Percentiles rank a stretch among this genome's conserved stretches.
Evolutionary conservation across 2,329 filamentous ascomycete species (phyloP).

Genomic region (Cytospora paraplurivora): DNA sequence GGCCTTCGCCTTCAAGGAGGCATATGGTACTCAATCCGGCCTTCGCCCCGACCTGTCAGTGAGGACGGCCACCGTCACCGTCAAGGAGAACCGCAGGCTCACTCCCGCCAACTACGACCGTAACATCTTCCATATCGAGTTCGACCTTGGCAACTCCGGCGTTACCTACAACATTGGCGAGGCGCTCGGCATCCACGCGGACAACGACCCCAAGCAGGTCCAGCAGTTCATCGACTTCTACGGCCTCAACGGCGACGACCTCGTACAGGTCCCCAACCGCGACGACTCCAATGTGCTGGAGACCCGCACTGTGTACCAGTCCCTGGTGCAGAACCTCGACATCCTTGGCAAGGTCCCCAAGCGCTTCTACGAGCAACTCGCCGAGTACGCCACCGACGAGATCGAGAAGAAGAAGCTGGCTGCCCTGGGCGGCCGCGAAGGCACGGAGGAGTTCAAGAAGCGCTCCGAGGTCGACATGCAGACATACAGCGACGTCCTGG

Average conservation of each 20-base stretch:
- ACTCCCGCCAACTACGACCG: slow-evolving; percentile 89
- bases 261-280: slow-evolving; percentile 89
- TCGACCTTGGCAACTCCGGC: slow-evolving; percentile 88
- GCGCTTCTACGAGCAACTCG: slow-evolving; percentile 92
- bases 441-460: slow-evolving; percentile 87
- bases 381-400: slow-evolving; percentile 82
- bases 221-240: slow-evolving; percentile 88
- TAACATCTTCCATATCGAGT: slow-evolving; percentile 99
- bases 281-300: slow-evolving; percentile 76
- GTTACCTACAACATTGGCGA: slow-evolving; percentile 97
- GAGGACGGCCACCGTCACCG: slow-evolving; percentile 83
- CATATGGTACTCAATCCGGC: slow-evolving; percentile 71
- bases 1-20: slow-evolving; percentile 91
- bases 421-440: slow-evolving; percentile 74
- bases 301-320: slow-evolving; percentile 90
- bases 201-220: slow-evolving; percentile 82
- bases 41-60: slow-evolving; percentile 84
- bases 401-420: slow-evolving; percentile 79
- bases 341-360: slow-evolving; percentile 97
- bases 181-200: slow-evolving; percentile 91
- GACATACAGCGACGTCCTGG: slow-evolving; percentile 86
- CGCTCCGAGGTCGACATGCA: slow-evolving; percentile 87
- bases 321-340: slow-evolving; percentile 88
- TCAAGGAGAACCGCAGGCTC: slow-evolving; percentile 93
- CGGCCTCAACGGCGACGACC: slow-evolving; percentile 75